Conservation (phyloP, 2,329 filamentous ascomycete genomes). For the Aspergillus flavus region DNA sequence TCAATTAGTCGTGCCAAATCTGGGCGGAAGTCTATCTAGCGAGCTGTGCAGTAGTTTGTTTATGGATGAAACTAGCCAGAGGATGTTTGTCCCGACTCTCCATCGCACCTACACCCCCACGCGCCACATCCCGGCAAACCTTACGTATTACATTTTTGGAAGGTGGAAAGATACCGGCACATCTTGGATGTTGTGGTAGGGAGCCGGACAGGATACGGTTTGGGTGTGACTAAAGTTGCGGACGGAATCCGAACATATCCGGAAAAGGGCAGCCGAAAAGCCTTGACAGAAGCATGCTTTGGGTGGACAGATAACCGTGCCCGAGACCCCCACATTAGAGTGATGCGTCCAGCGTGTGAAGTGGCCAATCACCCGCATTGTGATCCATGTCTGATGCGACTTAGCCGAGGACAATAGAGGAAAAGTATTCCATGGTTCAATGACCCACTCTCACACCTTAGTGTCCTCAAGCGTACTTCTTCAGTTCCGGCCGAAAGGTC, state of each 20-base stretch:
- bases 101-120: not conserved
- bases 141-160: not conserved
- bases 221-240: not conserved
- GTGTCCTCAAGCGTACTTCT: not conserved
- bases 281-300: not conserved
- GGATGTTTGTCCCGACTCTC: not conserved
- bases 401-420: not conserved
- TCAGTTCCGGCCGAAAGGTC: not conserved
- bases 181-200: not conserved
- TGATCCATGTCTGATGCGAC: not conserved
- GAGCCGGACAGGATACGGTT: not conserved
- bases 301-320: not conserved
- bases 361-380: not conserved
- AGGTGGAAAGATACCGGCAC: not conserved
- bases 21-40: not conserved
- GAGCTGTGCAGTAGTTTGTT: not conserved
- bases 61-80: not conserved
- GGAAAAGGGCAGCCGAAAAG: not conserved
- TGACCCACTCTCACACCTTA: not conserved
- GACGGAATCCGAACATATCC: not conserved
- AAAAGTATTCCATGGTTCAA: not conserved
- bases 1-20: not conserved
- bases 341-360: not conserved
- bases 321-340: not conserved
- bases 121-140: not conserved